These are phyloP conservation scores for Discostella stelligeroides DNA, from an alignment of 108 stramenopile species.

Conservation along the genomic window DNA sequence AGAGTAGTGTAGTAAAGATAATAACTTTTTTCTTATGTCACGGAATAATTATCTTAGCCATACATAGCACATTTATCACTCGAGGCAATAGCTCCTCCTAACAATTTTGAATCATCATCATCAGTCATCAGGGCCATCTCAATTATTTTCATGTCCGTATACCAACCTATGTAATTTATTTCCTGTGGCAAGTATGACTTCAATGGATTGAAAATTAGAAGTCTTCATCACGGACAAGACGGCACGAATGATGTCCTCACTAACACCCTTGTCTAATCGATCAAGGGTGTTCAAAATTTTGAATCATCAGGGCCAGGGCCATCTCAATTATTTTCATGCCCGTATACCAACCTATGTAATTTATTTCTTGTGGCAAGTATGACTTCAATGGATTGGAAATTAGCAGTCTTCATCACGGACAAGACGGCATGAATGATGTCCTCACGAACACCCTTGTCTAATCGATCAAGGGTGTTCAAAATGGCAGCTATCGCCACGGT, in stretches of 20 bases:
- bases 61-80: too few species aligned
- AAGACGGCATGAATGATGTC: not conserved
- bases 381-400: not conserved
- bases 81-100: too few species aligned
- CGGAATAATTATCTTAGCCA: too few species aligned
- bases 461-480: constrained; percentile 41
- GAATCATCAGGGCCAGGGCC: too few species aligned
- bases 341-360: not conserved
- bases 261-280: not conserved
- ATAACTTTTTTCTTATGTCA: too few species aligned
- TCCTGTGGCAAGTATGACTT: not conserved
- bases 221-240: not conserved
- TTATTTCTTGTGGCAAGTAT: not conserved
- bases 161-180: not conserved
- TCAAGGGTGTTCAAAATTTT: constrained; percentile 20
- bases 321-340: too few species aligned
- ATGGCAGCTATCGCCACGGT: constrained; percentile 42
- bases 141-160: too few species aligned
- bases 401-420: not conserved
- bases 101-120: too few species aligned
- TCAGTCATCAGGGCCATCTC: too few species aligned
- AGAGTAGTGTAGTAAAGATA: too few species aligned
- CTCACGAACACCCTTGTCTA: not conserved
- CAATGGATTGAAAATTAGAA: not conserved
- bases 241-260: not conserved